Evolutionary conservation across 768 basidiomycete genomes (phyloP), one percentile per base, ranked within the genome.

Genomic region (Boletales sp.): DNA sequence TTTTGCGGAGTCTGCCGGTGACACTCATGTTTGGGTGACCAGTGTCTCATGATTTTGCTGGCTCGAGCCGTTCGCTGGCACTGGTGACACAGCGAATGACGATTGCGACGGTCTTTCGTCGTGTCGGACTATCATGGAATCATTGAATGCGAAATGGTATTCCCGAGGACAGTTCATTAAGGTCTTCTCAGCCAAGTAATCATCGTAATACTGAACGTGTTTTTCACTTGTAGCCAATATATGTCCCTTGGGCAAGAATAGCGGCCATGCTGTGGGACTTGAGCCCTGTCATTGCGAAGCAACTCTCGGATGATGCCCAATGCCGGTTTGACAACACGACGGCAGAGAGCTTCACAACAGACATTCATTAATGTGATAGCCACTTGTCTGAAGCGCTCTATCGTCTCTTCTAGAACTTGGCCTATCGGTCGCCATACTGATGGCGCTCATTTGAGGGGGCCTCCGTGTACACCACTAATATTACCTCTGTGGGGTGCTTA

Each of bases 371-470:
- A 54, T 55, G 52, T 56, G 45, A 50, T 51, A 38, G 43, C 49
- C 48, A 47, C 42, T 35, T 18, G 19, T 56, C 43, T 50, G 40
- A 51, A 29, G 52, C 44, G 45, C 41, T 45, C 37, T 62, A 50
- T 59, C 21, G 36, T 58, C 46, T 27, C 36, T 43, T 52, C 54
- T 60, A 65, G 63, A 58, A 54, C 60, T 19, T 54, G 55, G 55
- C 41, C 31, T 42, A 31, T 63, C 41, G 60, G 58, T 50, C 44
- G 44, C n/a, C 56, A 55, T 38, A 37, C 50, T 44, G 36, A 48
- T 34, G 21, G 43, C 38, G 18, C 44, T 61, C 41, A 43, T 47
- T 36, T 44, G 54, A 38, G 56, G 64, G 32, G 52, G 60, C 18
- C 45, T 54, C 38, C 15, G 39, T 37, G 43, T 63, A 41, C 43